Percentiles rank a stretch among this genome's conserved stretches.
phyloP scores from a whole-genome alignment of 108 stramenopile species.

The Seminavis robusta region DNA sequence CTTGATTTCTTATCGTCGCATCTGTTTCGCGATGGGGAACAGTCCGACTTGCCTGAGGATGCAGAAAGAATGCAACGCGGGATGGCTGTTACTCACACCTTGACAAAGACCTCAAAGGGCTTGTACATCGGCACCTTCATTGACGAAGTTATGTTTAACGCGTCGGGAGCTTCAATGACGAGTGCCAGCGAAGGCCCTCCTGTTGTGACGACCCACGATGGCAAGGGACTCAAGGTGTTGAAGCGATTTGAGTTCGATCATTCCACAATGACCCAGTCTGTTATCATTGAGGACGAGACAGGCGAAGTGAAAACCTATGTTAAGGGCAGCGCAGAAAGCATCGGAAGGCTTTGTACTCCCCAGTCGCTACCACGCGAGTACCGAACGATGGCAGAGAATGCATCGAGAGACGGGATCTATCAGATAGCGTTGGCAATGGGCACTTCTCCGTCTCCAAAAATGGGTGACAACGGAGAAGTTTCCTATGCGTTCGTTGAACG shows the following conservation, averaged over 20 bases:
- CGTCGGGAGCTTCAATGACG: background rate
- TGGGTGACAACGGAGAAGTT: too few relatives aligned
- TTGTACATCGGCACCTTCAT: conserved; percentile 50
- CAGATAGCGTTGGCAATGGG: conserved; percentile 51
- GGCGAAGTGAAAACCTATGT: conserved; percentile 28
- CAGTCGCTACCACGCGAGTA: conserved; percentile 47
- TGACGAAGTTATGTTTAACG: conserved; percentile 46
- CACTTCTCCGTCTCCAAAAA: conserved; percentile 11
- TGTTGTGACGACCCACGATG: background rate
- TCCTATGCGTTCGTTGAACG: too few relatives aligned
- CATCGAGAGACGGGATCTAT: conserved; percentile 49
- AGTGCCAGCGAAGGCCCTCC: background rate
- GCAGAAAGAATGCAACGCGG: conserved; percentile 19
- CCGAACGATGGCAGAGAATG: conserved; percentile 18
- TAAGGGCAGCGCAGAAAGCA: conserved; percentile 56
- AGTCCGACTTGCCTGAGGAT: too few relatives aligned
- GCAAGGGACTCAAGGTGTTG: too few relatives aligned
- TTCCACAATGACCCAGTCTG: conserved; percentile 59
- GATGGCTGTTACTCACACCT: conserved; percentile 56
- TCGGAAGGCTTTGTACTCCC: conserved; percentile 33
- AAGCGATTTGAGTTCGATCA: conserved; percentile 66
- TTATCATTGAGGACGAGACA: conserved; percentile 32
- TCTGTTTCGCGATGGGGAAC: too few relatives aligned
- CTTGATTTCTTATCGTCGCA: conserved; percentile 48
- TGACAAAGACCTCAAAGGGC: conserved; percentile 25